These are phyloP conservation scores for Cladosporium sp. DNA, from an alignment of 2,329 filamentous ascomycete genomes.

Conservation along the genomic window DNA sequence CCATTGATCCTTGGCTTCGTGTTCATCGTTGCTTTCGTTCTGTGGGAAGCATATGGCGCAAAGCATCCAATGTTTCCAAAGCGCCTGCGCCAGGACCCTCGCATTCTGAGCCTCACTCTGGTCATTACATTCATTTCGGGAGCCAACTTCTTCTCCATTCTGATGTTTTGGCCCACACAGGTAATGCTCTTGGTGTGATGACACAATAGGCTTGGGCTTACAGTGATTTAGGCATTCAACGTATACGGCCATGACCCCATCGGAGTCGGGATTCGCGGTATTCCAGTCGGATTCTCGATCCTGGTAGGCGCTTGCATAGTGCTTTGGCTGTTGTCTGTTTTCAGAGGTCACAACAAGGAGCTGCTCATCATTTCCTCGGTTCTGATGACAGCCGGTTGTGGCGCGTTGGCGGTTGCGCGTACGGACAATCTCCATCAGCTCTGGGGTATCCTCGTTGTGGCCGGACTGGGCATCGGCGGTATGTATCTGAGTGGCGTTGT, in stretches of 20 bases:
- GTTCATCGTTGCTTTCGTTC: conserved; percentile 29
- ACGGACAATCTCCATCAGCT: conserved; percentile 28
- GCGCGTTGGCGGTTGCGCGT: conserved; percentile 27
- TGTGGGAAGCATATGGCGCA: conserved; percentile 30
- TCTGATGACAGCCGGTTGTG: conserved; percentile 58
- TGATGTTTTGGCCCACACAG: conserved; percentile 60
- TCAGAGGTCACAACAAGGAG: conserved; percentile 55
- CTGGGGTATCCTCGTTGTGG: conserved; percentile 49
- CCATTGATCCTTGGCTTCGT: conserved; percentile 31
- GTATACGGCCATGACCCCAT: conserved; percentile 52
- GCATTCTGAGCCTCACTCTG: conserved; percentile 33
- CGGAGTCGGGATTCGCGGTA: conserved; percentile 58
- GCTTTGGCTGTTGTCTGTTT: conserved; percentile 53
- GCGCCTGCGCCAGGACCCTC: conserved; percentile 30
- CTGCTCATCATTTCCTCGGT: conserved; percentile 56
- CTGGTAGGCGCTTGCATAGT: conserved; percentile 57
- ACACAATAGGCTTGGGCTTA: neutral
- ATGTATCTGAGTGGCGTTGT: no score
- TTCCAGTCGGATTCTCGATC: conserved; percentile 62
- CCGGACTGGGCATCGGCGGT: conserved; percentile 61
- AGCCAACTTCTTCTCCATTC: conserved; percentile 35
- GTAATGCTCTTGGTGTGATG: neutral
- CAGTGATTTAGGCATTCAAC: neutral
- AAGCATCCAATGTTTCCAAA: conserved; percentile 32
- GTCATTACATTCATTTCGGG: conserved; percentile 38